A percentile compares a stretch with the other conserved stretches of the same genome.
phyloP scores from a whole-genome alignment of 331 rosid genomes.

The Dryas integrifolia region DNA sequence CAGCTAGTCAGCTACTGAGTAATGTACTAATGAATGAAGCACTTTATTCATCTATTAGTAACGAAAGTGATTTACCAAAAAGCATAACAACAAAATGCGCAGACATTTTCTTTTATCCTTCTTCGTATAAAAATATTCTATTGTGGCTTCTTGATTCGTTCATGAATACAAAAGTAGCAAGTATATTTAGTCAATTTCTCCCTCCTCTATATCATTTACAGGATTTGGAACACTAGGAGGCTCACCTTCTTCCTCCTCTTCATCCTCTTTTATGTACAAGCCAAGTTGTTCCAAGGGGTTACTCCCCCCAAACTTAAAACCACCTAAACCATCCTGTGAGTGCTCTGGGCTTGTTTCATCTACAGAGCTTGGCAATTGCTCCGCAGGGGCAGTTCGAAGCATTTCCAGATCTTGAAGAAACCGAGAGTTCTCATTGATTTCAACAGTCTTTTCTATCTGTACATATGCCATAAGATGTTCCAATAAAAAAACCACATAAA shows the following conservation, averaged over 20 bases:
- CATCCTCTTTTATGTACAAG: constrained; percentile 69
- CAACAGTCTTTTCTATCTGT: constrained; percentile 87
- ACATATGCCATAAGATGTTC: constrained; percentile 25
- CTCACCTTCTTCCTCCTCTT: constrained; percentile 77
- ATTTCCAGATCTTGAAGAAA: constrained; percentile 72
- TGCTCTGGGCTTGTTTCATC: constrained; percentile 73
- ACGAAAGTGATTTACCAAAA: neutral
- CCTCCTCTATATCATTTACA: constrained; percentile 77
- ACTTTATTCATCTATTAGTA: neutral
- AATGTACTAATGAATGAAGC: too few relatives aligned
- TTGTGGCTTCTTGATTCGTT: constrained; percentile 16
- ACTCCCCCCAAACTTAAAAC: constrained; percentile 63
- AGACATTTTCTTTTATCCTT: neutral
- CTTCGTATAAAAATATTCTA: neutral
- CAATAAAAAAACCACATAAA: constrained; percentile 25
- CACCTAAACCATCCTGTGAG: constrained; percentile 61
- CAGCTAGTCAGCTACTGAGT: too few relatives aligned
- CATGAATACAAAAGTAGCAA: constrained; percentile 16
- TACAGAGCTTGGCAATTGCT: constrained; percentile 61
- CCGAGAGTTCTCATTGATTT: constrained; percentile 71
- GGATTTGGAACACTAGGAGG: constrained; percentile 40
- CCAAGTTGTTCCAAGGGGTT: constrained; percentile 82
- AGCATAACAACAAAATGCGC: neutral
- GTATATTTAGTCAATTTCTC: constrained; percentile 59
- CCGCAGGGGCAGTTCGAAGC: constrained; percentile 64